Base-by-base conservation (phyloP, 805 yeast genomes). In the Nakazawaea pomicola region DNA sequence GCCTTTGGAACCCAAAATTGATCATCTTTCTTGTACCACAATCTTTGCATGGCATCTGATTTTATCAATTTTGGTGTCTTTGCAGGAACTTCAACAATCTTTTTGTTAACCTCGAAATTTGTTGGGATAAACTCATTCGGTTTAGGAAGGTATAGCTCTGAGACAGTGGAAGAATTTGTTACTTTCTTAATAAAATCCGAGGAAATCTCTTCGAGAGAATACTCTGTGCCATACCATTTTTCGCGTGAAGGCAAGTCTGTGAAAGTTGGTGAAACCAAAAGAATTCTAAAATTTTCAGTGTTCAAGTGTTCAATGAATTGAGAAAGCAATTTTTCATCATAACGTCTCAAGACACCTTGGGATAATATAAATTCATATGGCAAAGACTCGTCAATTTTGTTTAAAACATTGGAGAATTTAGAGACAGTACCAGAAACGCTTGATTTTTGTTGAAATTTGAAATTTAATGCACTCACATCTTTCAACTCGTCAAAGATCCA, bases 21-120 rank as follows among this genome's bases (percentile, higher is more conserved):
- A 50, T 91, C 96, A 63, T 91, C 96, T 51, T 83, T 83, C 58
- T 91, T 91, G 59, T 69, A 86, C 98, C 98, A 91, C 28, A 86
- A 64, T 50, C 79, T 80, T 29, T 70, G 60, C 36, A 68, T 68
- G 11, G 70, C 61, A 34, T 71, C 68, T 34, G 73, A 68, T 44
- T 72, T 62, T 41, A 93, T 62, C 30, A 88, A 64, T 28, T 66
- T 65, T 1, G 97, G 96, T 46, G 74, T 75, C 21, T 68, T 68
- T 34, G 65, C 52, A 3, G 78, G 72, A 3, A 51, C 47, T 21
- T 57, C 60, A 14, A 56, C 56, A 27, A 60, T 61, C 18, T 64
- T 52, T 43, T 69, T 71, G 29, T 68, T 67, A 7, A 89, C 83
- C 2, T 71, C 66, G 53, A 93, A 89, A 54, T 87, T 71, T 3